Base-by-base conservation (phyloP, 345 rosid species). In the Erysimum cheiranthoides region DNA sequence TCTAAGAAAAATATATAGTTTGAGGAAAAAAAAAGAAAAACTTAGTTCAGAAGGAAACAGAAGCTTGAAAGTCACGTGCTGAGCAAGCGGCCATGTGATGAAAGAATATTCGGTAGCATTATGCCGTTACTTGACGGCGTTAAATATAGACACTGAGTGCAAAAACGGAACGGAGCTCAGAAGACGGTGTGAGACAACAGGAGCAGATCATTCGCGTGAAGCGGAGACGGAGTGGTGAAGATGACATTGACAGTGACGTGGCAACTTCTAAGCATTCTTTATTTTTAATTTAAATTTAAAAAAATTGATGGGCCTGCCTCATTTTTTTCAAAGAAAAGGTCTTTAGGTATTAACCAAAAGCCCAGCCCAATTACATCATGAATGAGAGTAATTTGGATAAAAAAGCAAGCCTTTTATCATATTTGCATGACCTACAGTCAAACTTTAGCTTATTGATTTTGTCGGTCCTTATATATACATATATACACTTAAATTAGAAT, bases 41-140 rank as follows among this genome's bases (percentile, higher is more conserved):
- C 75, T 70, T 76, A 54, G 40, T 14, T 40, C 39, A 71, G 40
- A 78, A 65, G 81, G 62, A 57, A 71, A 66, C 76, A 58, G 63
- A 71, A 42, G 68, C 68, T 58, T 65, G 13, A 60, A 10, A 51
- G 74, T 76, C 74, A 76, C 79, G 74, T 76, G 74, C 30, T 40
- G 28, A 8, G 43, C 2, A 42, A 61, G 63, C 30, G 68, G 56
- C 66, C 76, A 78, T 71, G 81, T 78, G 77, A 27, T 30, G 43
- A 46, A 40, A 77, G 81, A 77, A 77, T 77, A 65, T 77, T 77
- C 81, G 45, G 30, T 56, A 39, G 45, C 14, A 10, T 64, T 38
- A 9, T 25, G 25, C 68, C 80, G 77, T 57, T 71, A 71, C 39
- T 42, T 71, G 30, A 71, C 76, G 72, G 35, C 54, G 80, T 70